Percentiles rank a stretch among this genome's conserved stretches.
phyloP scores from a whole-genome alignment of 176 grass and related monocot species.

The Hordeum marinum region DNA sequence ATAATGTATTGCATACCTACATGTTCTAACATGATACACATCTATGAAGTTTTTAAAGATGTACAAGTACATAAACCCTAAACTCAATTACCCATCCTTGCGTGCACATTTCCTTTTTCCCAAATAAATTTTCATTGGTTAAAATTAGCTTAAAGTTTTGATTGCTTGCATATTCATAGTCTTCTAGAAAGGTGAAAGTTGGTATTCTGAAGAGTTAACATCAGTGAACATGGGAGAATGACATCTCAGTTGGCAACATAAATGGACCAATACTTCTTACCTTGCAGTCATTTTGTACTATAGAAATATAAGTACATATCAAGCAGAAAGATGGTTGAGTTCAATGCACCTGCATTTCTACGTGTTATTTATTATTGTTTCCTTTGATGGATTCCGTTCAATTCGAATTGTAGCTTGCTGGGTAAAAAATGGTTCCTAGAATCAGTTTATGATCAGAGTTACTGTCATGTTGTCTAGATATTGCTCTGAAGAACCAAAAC shows the following conservation, averaged over 20 bases:
- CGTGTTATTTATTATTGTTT: neutral
- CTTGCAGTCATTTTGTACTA: neutral
- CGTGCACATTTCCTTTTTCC: neutral
- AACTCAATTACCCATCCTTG: neutral
- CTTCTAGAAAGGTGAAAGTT: constrained; percentile 5
- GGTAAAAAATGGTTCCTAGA: neutral
- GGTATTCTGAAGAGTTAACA: constrained; percentile 4
- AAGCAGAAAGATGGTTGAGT: neutral
- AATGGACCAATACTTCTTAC: neutral
- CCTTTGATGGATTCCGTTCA: neutral
- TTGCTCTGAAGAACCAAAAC: neutral
- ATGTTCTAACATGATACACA: neutral
- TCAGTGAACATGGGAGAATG: neutral
- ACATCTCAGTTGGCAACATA: neutral
- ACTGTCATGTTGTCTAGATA: neutral
- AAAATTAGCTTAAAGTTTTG: neutral
- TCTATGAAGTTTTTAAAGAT: neutral
- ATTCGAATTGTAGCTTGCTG: neutral
- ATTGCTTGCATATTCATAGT: constrained; percentile 11
- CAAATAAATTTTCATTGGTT: neutral
- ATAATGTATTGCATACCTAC: too few species aligned
- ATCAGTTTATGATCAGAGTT: neutral
- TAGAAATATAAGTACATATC: neutral
- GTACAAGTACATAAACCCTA: neutral
- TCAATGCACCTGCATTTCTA: neutral